Evolutionary conservation across 768 basidiomycete species (phyloP).

Genomic region (Grammothele lineata): DNA sequence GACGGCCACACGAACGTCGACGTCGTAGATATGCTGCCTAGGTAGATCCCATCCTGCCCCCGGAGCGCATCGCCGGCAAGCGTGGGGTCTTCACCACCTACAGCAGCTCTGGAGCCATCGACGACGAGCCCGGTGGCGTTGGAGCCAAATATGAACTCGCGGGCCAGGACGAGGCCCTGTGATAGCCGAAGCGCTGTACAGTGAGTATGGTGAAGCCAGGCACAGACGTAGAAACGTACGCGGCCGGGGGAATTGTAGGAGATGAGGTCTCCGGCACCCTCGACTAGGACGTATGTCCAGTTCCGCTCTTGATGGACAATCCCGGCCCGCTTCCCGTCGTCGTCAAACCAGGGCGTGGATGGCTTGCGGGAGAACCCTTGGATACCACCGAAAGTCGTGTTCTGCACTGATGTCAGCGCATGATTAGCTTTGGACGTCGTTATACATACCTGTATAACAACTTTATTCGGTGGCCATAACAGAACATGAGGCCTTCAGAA

Average conservation of each 20-base stretch:
- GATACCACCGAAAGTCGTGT: slow-evolving; percentile 69
- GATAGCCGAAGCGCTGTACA: slow-evolving; percentile 31
- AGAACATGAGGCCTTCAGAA: too few species aligned
- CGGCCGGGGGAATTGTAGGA: too few species aligned
- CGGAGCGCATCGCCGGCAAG: slow-evolving; percentile 43
- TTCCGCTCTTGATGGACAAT: slow-evolving; percentile 72
- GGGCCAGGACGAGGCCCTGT: slow-evolving; percentile 57
- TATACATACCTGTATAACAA: too few species aligned
- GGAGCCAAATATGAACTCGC: slow-evolving; percentile 63
- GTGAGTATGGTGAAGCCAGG: too few species aligned
- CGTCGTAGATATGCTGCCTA: slow-evolving; percentile 35
- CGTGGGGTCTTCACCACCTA: slow-evolving; percentile 48
- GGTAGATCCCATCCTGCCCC: slow-evolving; percentile 52
- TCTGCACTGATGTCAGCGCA: too few species aligned
- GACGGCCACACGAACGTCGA: slow-evolving; percentile 22
- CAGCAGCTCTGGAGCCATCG: slow-evolving; percentile 22
- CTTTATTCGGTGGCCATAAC: too few species aligned
- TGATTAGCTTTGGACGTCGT: too few species aligned
- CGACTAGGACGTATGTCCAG: slow-evolving; percentile 38
- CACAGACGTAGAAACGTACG: too few species aligned
- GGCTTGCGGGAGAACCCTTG: slow-evolving; percentile 70
- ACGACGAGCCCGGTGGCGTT: slow-evolving; percentile 54
- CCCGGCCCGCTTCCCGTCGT: slow-evolving; percentile 56
- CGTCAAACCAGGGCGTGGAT: slow-evolving; percentile 63
- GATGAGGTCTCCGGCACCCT: slow-evolving; percentile 38